Conservation (phyloP, 257 asterid species). For the Pogostemon cablin region DNA sequence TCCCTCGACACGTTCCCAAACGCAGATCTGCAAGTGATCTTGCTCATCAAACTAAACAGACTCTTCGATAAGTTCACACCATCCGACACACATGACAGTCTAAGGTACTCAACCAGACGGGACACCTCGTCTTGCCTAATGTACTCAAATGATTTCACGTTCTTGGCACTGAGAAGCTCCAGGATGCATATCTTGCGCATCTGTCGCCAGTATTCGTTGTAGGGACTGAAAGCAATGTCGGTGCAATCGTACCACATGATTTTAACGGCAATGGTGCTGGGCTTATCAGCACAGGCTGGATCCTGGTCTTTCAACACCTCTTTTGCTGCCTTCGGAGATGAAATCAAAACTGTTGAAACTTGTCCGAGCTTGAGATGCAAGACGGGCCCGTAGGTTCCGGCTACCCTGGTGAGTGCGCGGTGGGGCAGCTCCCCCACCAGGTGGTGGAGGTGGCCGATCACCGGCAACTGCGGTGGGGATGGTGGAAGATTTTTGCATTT, state of each 20-base stretch:
- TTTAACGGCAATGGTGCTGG: neutral
- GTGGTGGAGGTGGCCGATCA: too few species aligned
- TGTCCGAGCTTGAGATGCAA: conserved; percentile 26
- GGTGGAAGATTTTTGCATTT: conserved; percentile 20
- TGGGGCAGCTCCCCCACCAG: neutral
- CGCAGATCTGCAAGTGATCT: conserved; percentile 31
- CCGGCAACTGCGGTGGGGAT: neutral
- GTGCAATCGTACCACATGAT: conserved; percentile 35
- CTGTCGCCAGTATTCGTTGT: conserved; percentile 36
- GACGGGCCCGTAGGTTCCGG: conserved; percentile 2
- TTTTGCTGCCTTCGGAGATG: neutral
- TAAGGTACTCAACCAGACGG: neutral
- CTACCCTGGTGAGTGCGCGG: neutral
- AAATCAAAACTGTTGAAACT: neutral
- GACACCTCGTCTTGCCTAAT: conserved; percentile 30
- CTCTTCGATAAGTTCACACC: conserved; percentile 9
- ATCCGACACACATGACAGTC: neutral
- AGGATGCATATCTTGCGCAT: conserved; percentile 38
- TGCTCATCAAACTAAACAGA: conserved; percentile 11
- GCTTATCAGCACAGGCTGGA: conserved; percentile 3
- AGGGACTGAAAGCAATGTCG: conserved; percentile 29
- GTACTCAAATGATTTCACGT: conserved; percentile 24
- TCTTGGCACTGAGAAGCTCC: conserved; percentile 32
- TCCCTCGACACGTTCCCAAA: conserved; percentile 31
- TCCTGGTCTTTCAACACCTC: conserved; percentile 11